Conservation (phyloP, 352 stramenopile species). For the Pythium scleroteichum region DNA sequence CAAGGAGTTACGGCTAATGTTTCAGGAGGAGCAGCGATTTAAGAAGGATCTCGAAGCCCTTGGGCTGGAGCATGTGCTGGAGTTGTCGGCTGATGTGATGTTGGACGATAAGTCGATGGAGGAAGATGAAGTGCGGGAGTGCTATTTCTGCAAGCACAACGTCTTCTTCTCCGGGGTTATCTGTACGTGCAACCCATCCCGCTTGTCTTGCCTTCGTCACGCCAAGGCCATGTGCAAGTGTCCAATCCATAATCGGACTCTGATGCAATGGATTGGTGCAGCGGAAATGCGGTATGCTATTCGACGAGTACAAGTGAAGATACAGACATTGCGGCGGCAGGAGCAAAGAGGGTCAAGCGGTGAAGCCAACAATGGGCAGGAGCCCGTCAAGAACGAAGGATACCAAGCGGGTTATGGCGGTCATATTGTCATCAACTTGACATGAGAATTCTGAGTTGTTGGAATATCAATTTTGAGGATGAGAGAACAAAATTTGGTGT, state of each 20-base stretch:
- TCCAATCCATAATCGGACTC: conserved; percentile 45
- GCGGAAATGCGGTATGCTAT: conserved; percentile 70
- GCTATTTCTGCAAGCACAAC: conserved; percentile 72
- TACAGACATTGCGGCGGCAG: conserved; percentile 30
- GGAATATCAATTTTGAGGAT: not conserved
- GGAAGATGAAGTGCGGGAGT: conserved; percentile 68
- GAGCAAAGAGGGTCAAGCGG: not conserved
- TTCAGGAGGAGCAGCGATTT: conserved; percentile 66
- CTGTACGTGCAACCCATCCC: conserved; percentile 58
- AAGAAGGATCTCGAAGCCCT: conserved; percentile 48
- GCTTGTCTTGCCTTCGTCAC: conserved; percentile 67
- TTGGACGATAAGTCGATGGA: conserved; percentile 76
- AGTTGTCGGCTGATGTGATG: conserved; percentile 65
- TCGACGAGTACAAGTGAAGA: conserved; percentile 70
- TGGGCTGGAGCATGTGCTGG: conserved; percentile 55
- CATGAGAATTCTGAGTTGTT: not conserved
- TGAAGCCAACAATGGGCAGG: not conserved
- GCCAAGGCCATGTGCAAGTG: conserved; percentile 67
- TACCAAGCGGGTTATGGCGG: not conserved
- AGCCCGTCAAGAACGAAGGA: not conserved
- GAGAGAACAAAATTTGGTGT: not conserved
- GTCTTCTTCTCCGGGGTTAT: conserved; percentile 83
- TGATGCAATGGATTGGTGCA: conserved; percentile 69
- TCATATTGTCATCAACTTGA: conserved; percentile 19
- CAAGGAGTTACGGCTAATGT: conserved; percentile 63